Base-by-base conservation (phyloP, 768 basidiomycete species). In the Serpula lacrymans region DNA sequence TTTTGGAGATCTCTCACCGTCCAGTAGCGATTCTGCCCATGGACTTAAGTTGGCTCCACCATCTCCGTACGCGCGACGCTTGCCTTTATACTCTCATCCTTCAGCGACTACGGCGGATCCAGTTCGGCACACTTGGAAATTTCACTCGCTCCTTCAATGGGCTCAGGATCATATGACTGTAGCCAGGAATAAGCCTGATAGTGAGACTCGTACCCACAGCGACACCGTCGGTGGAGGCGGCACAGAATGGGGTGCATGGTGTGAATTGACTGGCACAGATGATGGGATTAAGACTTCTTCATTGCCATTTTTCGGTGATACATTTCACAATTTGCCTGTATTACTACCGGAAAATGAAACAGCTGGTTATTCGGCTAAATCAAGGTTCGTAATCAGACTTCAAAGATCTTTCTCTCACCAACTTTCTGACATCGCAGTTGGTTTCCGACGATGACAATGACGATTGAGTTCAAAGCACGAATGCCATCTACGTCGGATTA, bases 391-490 rank as follows among this genome's bases (percentile, higher is more conserved):
- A 8, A 14, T 17, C 6, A 26, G 33, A 43, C 24, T n/a, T 39
- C 32, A 32, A n/a, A n/a, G n/a, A 39, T 3, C 4, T 20, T 27
- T 35, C 6, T 21, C 14, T 21, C 11, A 13, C 20, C 14, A n/a
- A n/a, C n/a, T n/a, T 6, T 24, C n/a, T 11, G 27, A 12, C 34
- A 8, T 42, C n/a, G 34, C 38, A 80, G 78, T 27, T 83, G 81
- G 83, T 77, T 64, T 51, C 79, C 81, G 11, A 85, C 84, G 0
- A 67, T 85, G 61, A 68, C 71, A 1, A 63, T 84, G 43, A 63
- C 74, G 1, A 46, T 85, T 17, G 80, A 84, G 46, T 85, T 82
- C 67, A 83, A 81, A 51, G 68, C 69, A 24, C 75, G 74, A 10
- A 68, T 84, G 27, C 77, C 81, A 6, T 62, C 71, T 10, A 69